Evolutionary conservation across 1,139 yeast genomes (phyloP).

Genomic region (Magnusiomyces magnusii): DNA sequence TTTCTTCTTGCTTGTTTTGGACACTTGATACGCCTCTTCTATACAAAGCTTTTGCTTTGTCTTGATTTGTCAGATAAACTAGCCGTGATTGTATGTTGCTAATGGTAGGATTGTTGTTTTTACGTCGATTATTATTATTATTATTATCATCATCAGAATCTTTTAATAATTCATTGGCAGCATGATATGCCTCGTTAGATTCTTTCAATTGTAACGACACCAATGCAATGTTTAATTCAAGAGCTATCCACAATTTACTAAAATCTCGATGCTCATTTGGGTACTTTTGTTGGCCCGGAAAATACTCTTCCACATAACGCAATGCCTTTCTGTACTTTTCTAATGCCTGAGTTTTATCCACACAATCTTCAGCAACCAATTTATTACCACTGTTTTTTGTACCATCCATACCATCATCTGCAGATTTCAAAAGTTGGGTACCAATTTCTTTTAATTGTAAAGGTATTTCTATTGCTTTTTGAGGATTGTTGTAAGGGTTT

Average conservation of each 20-base stretch:
- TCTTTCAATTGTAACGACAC: constrained; percentile 58
- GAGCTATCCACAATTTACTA: constrained; percentile 46
- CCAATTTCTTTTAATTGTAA: constrained; percentile 65
- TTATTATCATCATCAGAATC: constrained; percentile 30
- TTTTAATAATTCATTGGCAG: constrained; percentile 60
- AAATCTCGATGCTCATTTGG: constrained; percentile 23
- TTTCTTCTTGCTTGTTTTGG: constrained; percentile 58
- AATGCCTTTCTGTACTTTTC: constrained; percentile 67
- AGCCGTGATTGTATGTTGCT: background rate
- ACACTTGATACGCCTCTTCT: constrained; percentile 76
- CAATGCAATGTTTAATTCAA: constrained; percentile 64
- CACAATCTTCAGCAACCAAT: background rate
- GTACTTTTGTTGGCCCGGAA: constrained; percentile 40
- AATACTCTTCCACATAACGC: constrained; percentile 59
- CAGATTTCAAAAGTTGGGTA: constrained; percentile 55
- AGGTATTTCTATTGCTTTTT: constrained; percentile 56
- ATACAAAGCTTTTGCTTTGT: constrained; percentile 74
- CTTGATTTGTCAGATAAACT: constrained; percentile 19
- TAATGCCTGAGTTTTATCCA: constrained; percentile 38
- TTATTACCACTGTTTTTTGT: too few relatives aligned
- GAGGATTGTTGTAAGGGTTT: constrained; percentile 43
- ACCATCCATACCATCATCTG: too few relatives aligned
- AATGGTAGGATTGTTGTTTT: too few relatives aligned
- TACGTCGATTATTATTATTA: background rate
- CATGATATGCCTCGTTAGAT: constrained; percentile 47